These are phyloP conservation scores for Bryoglossum gracile DNA, from an alignment of 495 filamentous ascomycete species.

Conservation along the genomic window DNA sequence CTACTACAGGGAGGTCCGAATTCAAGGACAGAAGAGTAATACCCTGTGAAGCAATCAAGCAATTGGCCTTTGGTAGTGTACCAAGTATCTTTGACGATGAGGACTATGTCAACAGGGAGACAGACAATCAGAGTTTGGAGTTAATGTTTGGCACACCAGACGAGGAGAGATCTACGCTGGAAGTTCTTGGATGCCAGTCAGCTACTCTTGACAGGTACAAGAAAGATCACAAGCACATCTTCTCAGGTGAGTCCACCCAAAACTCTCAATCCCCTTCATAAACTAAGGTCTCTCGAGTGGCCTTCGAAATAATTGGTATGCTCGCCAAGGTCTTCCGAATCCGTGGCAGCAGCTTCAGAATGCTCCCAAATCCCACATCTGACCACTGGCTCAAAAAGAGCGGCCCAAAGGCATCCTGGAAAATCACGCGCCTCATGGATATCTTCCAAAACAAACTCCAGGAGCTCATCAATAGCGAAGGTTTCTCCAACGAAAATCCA, in stretches of 20 bases:
- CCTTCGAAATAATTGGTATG: slow-evolving; percentile 47
- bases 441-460: slow-evolving; percentile 20
- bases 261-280: slow-evolving; percentile 8
- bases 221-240: slow-evolving; percentile 34
- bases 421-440: slow-evolving; percentile 22
- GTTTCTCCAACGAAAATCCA: not conserved
- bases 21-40: slow-evolving; percentile 39
- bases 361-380: slow-evolving; percentile 43
- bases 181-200: slow-evolving; percentile 37
- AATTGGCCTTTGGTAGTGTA: slow-evolving; percentile 39
- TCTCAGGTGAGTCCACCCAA: slow-evolving; percentile 31
- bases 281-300: slow-evolving; percentile 26
- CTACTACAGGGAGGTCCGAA: slow-evolving; percentile 32
- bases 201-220: slow-evolving; percentile 35
- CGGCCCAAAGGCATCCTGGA: slow-evolving; percentile 21
- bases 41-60: slow-evolving; percentile 38
- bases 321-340: slow-evolving; percentile 39
- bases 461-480: slow-evolving; percentile 10
- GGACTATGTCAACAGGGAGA: slow-evolving; percentile 15
- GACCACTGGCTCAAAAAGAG: slow-evolving; percentile 39
- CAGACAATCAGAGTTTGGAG: slow-evolving; percentile 29
- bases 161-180: slow-evolving; percentile 39
- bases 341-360: slow-evolving; percentile 33
- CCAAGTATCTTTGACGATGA: slow-evolving; percentile 36
- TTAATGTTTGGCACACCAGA: slow-evolving; percentile 31